Percentiles rank a stretch among this genome's conserved stretches.
phyloP scores from a whole-genome alignment of 2,329 filamentous ascomycete species.

The Fusarium acutatum region DNA sequence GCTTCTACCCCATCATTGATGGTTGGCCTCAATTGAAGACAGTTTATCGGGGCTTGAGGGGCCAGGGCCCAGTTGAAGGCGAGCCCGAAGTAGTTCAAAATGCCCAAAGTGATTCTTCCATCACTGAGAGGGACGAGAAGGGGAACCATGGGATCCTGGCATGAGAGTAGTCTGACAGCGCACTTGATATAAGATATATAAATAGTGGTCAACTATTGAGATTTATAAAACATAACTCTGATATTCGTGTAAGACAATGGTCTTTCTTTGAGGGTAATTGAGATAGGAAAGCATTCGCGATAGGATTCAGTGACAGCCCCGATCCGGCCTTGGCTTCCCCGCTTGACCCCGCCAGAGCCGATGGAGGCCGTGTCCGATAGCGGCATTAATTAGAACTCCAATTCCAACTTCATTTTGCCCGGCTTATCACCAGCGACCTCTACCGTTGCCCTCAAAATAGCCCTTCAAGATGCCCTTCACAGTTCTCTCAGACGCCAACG shows the following conservation, averaged over 20 bases:
- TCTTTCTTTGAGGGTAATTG: fast-evolving
- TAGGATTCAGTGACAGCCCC: not conserved
- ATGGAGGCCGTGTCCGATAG: not conserved
- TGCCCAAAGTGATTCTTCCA: not conserved
- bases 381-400: not conserved
- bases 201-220: fast-evolving
- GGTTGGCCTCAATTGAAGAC: slow-evolving; percentile 46
- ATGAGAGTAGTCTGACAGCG: not conserved
- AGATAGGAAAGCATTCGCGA: not conserved
- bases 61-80: not conserved
- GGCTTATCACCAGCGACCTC: not conserved
- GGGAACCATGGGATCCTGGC: not conserved
- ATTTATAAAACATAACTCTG: fast-evolving
- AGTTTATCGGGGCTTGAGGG: not conserved
- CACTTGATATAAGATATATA: not conserved
- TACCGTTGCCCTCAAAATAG: no score
- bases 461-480: slow-evolving; percentile 32
- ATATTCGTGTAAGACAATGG: not conserved
- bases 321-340: not conserved
- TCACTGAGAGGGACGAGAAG: not conserved
- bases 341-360: not conserved
- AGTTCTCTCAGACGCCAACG: slow-evolving; percentile 35
- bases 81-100: not conserved
- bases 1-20: slow-evolving; percentile 60
- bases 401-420: not conserved